Evolutionary conservation across 495 filamentous ascomycete species (phyloP), one percentile per base, ranked within the genome.

Genomic region (Thermothielavioides terrestris): DNA sequence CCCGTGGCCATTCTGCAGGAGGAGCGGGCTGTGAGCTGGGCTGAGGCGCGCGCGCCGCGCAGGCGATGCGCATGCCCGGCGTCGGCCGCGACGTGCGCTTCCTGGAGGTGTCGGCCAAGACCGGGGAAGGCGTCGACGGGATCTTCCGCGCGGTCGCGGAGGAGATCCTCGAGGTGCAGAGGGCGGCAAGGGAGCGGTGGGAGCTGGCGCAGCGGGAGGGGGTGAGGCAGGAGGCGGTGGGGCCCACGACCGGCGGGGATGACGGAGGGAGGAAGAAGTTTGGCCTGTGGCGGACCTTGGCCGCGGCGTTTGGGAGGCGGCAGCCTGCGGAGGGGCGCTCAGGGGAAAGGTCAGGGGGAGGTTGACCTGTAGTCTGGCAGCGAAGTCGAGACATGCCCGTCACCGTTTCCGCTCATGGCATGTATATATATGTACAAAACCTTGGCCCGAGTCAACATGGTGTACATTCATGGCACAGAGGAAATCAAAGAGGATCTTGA

Each of bases 41-140:
- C 46, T 8, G 59, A 61, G 42, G 66, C 9, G 40, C 53, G 39
- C 51, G 55, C 14, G 47, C 63, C 0, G 63, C 66, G 0, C 36
- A 39, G 8, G 54, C 17, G 6, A 48, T 53, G 30, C 4, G 26
- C 2, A 40, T 42, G 34, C 32, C 37, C 8, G 43, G 25, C 38
- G 9, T 6, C 15, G 14, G 22, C 0, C 21, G 35, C 4, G 57
- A 40, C 2, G 49, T 50, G 9, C 17, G 21, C 11, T 70, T 70
- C 42, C 31, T 68, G 22, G 68, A 72, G 49, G 65, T 66, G 8
- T 70, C 67, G 23, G 67, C 67, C 11, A 63, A 57, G 38, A 68
- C 63, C 6, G 70, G 70, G 17, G 62, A 64, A 20, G 66, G 67
- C 28, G 55, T 71, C 21, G 55, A 60, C 17, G 30, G 37, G 12